Percentiles rank a stretch among this genome's conserved stretches.
These are phyloP conservation scores for Fusarium nanum DNA, from an alignment of 2,329 filamentous ascomycete species.

Conservation along the genomic window DNA sequence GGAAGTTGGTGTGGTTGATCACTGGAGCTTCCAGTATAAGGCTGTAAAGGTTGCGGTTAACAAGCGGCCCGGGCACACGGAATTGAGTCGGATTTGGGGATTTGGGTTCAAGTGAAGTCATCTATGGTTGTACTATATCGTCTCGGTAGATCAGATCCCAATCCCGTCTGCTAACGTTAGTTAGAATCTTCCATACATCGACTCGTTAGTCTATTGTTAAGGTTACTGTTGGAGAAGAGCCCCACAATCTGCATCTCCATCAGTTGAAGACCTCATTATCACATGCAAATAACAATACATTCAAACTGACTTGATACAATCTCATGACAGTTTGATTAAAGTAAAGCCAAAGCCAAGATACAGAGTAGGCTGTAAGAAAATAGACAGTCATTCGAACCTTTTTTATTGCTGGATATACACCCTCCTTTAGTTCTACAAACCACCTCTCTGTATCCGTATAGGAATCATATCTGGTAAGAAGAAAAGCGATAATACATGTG, in stretches of 20 bases:
- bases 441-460: slow-evolving; percentile 5
- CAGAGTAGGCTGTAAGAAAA: neutral
- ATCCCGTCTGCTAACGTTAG: neutral
- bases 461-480: slow-evolving; percentile 18
- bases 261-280: slow-evolving; percentile 21
- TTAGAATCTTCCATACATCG: neutral
- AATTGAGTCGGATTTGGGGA: slow-evolving; percentile 22
- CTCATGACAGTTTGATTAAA: slow-evolving; percentile 3
- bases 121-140: slow-evolving; percentile 3
- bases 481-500: slow-evolving; percentile 38
- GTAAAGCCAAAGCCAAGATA: neutral
- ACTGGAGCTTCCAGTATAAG: neutral
- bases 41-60: slow-evolving; percentile 14
- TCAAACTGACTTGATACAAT: neutral
- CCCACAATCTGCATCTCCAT: slow-evolving; percentile 32
- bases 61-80: slow-evolving; percentile 34
- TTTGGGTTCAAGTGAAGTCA: slow-evolving; percentile 16
- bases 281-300: slow-evolving; percentile 36
- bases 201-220: neutral
- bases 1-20: slow-evolving; percentile 7
- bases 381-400: slow-evolving; percentile 15
- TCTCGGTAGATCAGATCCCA: slow-evolving; percentile 7
- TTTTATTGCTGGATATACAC: slow-evolving; percentile 37
- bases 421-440: slow-evolving; percentile 24
- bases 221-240: slow-evolving; percentile 20